A percentile compares a stretch with the other conserved stretches of the same genome.
These are phyloP conservation scores for Microascus cirrosus DNA, from an alignment of 2,329 filamentous ascomycete species.

Conservation along the genomic window DNA sequence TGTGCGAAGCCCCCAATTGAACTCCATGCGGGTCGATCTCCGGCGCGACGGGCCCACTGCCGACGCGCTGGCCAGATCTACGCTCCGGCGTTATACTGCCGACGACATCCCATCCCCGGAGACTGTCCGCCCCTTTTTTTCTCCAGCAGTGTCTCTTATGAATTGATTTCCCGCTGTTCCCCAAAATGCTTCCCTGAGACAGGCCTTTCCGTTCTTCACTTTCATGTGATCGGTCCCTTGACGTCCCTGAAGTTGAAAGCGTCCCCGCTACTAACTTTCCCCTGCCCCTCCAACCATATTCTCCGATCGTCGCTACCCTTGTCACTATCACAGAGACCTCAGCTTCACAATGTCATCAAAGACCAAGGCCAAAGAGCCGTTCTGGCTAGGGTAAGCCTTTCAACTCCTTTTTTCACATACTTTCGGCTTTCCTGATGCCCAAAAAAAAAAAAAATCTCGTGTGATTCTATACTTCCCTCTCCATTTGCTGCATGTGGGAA, in stretches of 20 bases:
- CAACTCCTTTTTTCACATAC: not conserved
- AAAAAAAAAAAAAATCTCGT: not conserved
- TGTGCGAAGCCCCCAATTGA: too few relatives aligned
- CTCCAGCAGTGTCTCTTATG: too few relatives aligned
- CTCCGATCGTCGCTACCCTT: not conserved
- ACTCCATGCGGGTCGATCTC: not conserved
- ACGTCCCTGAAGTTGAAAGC: too few relatives aligned
- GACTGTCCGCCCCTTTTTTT: not conserved
- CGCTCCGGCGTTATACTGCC: not conserved
- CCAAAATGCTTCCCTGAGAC: too few relatives aligned
- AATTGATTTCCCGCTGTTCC: too few relatives aligned
- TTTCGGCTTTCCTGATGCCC: not conserved
- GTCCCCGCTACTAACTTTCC: not conserved
- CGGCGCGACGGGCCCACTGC: not conserved
- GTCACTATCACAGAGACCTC: not conserved
- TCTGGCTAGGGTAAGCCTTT: slow-evolving; percentile 28
- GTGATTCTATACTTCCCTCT: not conserved
- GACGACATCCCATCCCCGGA: not conserved
- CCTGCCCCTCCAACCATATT: not conserved
- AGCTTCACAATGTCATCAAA: not conserved
- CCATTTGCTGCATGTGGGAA: not conserved
- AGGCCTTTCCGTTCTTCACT: too few relatives aligned
- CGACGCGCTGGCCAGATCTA: not conserved
- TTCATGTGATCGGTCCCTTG: too few relatives aligned
- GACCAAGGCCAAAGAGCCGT: slow-evolving; percentile 24